phyloP scores from a whole-genome alignment of 371 early-diverging fungal species.

The Parasitella parasitica region DNA sequence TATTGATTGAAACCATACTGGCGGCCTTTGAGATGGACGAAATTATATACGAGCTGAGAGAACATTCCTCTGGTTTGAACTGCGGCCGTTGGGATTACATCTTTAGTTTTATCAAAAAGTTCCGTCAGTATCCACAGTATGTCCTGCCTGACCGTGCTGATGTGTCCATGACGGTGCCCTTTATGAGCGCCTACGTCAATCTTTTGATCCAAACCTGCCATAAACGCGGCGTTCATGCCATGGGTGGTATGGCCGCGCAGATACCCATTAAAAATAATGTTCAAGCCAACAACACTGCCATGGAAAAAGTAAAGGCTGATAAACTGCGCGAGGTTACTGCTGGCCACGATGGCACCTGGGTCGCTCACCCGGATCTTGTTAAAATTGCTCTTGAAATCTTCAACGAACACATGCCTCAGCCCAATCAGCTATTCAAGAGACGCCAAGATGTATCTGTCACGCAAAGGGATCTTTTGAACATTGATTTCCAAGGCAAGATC shows the following conservation, averaged over 20 bases:
- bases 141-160: slow-evolving; percentile 88
- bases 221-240: slow-evolving; percentile 95
- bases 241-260: slow-evolving; percentile 99
- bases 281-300: slow-evolving; percentile 84
- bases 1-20: slow-evolving; percentile 94
- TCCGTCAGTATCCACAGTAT: slow-evolving; percentile 82
- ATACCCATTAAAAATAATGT: slow-evolving; percentile 94
- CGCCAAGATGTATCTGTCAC: slow-evolving; percentile 89
- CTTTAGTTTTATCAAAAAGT: slow-evolving; percentile 94
- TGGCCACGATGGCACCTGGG: slow-evolving; percentile 97
- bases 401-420: slow-evolving; percentile 91
- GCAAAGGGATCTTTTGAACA: slow-evolving; percentile 82
- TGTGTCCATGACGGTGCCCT: slow-evolving; percentile 92
- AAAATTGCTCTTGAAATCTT: slow-evolving; percentile 86
- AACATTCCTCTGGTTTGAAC: slow-evolving; percentile 95
- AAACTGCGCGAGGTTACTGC: slow-evolving; percentile 93
- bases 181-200: slow-evolving; percentile 92
- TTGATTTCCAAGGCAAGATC: slow-evolving; percentile 75
- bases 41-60: slow-evolving; percentile 95
- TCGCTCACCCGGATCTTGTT: slow-evolving; percentile 96
- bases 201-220: slow-evolving; percentile 96
- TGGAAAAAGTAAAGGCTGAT: slow-evolving; percentile 91
- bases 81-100: slow-evolving; percentile 99
- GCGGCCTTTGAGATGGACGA: slow-evolving; percentile 98
- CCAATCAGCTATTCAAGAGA: slow-evolving; percentile 91